These are phyloP conservation scores for Tolypocladium album DNA, from an alignment of 2,329 filamentous ascomycete species.

Conservation along the genomic window DNA sequence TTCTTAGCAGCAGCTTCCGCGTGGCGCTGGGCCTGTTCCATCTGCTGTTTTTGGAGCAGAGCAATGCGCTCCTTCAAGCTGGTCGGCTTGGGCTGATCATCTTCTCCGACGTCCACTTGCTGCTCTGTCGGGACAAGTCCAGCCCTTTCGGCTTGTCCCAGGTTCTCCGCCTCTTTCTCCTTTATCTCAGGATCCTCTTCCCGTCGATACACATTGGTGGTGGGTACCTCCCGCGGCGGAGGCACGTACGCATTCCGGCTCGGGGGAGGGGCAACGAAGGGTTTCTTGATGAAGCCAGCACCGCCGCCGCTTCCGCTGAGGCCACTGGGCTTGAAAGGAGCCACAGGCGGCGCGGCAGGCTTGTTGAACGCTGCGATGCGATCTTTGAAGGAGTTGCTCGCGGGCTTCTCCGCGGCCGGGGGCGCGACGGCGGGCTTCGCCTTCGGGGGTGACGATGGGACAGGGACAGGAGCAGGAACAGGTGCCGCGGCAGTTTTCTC, in stretches of 20 bases:
- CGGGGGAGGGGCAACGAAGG: constrained; percentile 89
- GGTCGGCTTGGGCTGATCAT: constrained; percentile 82
- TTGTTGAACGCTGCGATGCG: constrained; percentile 97
- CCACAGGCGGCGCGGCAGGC: constrained; percentile 68
- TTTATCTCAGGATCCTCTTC: constrained; percentile 74
- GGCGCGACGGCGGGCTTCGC: constrained; percentile 46
- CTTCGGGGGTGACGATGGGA: constrained; percentile 17
- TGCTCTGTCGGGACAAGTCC: constrained; percentile 39
- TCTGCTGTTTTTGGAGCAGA: constrained; percentile 83
- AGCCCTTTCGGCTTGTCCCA: constrained; percentile 58
- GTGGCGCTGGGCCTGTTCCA: constrained; percentile 76
- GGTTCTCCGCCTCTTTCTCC: constrained; percentile 54
- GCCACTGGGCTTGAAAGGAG: constrained; percentile 78
- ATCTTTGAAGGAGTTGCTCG: constrained; percentile 74
- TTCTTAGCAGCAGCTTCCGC: constrained; percentile 71
- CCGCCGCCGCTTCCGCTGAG: constrained; percentile 40
- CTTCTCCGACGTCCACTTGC: constrained; percentile 42
- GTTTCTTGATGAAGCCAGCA: constrained; percentile 82
- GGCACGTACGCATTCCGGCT: constrained; percentile 87
- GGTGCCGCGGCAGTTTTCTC: constrained; percentile 23
- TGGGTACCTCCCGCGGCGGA: constrained; percentile 56
- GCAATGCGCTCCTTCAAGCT: constrained; percentile 95
- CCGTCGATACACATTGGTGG: constrained; percentile 68
- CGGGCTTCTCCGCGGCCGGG: constrained; percentile 63
- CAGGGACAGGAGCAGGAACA: constrained; percentile 7